A percentile compares a stretch with the other conserved stretches of the same genome.
Conservation (phyloP, 176 grass and related monocot species). For the Areca catechu region DNA sequence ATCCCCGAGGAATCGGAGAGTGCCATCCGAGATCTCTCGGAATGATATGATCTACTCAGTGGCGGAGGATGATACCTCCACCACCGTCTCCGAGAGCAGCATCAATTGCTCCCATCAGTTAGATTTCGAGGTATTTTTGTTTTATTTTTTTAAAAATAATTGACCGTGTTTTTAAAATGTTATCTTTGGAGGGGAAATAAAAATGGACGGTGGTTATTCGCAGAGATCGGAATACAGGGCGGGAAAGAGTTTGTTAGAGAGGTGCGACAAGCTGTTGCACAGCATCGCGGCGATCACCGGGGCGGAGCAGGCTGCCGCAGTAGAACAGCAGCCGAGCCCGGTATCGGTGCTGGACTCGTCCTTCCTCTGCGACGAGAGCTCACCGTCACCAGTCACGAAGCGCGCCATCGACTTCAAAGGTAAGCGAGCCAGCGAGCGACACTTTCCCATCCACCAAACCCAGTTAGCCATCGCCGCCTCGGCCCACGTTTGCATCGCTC, state of each 20-base stretch:
- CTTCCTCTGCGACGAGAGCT: conserved; percentile 7
- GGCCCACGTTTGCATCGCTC: neutral
- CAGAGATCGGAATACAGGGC: conserved; percentile 27
- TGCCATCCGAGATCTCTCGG: neutral
- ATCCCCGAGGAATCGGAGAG: conserved; percentile 28
- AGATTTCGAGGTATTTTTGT: conserved; percentile 41
- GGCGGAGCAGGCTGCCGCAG: conserved; percentile 14
- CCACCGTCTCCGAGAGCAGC: conserved; percentile 50
- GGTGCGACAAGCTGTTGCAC: conserved; percentile 69
- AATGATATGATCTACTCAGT: neutral
- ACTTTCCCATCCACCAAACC: too few species aligned
- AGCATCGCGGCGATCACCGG: conserved; percentile 74
- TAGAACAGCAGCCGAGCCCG: conserved; percentile 35
- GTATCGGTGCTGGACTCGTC: conserved; percentile 12
- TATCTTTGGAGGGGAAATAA: too few species aligned
- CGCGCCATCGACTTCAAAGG: conserved; percentile 20
- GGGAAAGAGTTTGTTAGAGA: conserved; percentile 48
- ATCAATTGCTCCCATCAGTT: conserved; percentile 33
- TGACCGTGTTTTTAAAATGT: too few species aligned
- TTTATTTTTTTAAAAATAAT: neutral
- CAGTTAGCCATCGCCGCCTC: neutral
- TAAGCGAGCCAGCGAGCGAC: neutral
- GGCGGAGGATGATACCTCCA: conserved; percentile 50
- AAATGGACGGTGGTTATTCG: neutral
- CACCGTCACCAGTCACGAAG: conserved; percentile 6